Conservation (phyloP, 768 basidiomycete species). For the Heimioporus sp. region DNA sequence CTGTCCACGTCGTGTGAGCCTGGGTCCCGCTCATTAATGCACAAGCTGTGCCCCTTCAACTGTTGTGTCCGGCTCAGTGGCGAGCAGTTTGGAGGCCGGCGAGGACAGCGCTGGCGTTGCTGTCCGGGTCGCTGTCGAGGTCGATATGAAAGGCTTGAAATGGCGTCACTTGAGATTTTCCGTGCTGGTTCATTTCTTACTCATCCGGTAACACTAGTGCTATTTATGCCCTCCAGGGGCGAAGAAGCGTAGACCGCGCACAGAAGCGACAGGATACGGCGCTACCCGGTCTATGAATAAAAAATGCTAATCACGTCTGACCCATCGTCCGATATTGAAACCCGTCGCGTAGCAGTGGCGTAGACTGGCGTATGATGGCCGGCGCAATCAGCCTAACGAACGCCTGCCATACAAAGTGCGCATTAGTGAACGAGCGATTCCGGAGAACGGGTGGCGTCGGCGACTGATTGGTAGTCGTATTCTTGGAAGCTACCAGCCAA, state of each 20-base stretch:
- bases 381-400: too few relatives aligned
- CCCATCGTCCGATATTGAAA: neutral
- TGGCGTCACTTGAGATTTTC: constrained; percentile 7
- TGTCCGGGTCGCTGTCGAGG: constrained; percentile 8
- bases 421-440: neutral
- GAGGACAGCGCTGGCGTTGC: constrained; percentile 5
- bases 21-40: neutral
- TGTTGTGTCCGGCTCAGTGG: neutral
- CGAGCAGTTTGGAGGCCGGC: neutral
- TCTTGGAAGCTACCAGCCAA: neutral
- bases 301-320: neutral
- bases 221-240: neutral
- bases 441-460: neutral
- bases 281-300: neutral
- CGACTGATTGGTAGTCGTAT: neutral
- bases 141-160: neutral
- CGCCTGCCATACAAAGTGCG: too few relatives aligned
- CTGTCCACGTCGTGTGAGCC: neutral
- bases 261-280: too few relatives aligned
- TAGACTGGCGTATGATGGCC: too few relatives aligned
- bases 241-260: too few relatives aligned
- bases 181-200: neutral
- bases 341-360: neutral
- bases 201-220: neutral
- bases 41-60: constrained; percentile 6